Base-by-base conservation (phyloP, 108 stramenopile genomes). In the Discostella pseudostelligera region DNA sequence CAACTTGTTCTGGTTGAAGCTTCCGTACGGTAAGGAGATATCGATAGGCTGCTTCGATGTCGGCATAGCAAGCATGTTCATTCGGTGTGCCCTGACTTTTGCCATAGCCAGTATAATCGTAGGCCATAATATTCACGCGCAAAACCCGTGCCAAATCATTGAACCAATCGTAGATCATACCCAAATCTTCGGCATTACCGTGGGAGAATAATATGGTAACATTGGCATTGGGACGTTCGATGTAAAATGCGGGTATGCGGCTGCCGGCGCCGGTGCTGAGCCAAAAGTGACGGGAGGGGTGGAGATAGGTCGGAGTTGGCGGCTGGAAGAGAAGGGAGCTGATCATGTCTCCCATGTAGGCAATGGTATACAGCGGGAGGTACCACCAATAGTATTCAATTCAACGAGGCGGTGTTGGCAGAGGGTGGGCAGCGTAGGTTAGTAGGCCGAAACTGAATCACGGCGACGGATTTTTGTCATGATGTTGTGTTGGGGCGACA, bases 141-240 rank as follows among this genome's bases (percentile, higher is more conserved):
- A 96, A 63, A 2, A 93, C 89, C 51, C 90, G 50, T 3, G 89
- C 76, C 11, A 96, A 59, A 56, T 96, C 96, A 45, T 81, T 85
- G 78, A 96, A 96, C 96, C 96, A 96, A 65, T 90, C 87, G 69
- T 89, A 95, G 19, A 95, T 95, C 90, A 95, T 93, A 10, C 92
- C 93, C 24, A 97, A 54, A 47, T 97, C 96, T 65, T 96, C 96
- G 13, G 93, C 93, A 79, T 96, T 96, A 37, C 93, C 93, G 72
- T 96, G 96, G 6, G 87, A 90, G 65, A 96, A 96, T 5, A 96
- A 71, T 65, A 96, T 90, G 43, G 96, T 94, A 2, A 91, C 85
- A 37, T 80, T 59, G 5, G 93, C 93, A 55, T 84, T 84, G 26
- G 92, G 92, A 16, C 85, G 80, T 76, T 94, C 91, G 45, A 93